Conservation (phyloP, 768 basidiomycete genomes). For the Suillus brevipes region DNA sequence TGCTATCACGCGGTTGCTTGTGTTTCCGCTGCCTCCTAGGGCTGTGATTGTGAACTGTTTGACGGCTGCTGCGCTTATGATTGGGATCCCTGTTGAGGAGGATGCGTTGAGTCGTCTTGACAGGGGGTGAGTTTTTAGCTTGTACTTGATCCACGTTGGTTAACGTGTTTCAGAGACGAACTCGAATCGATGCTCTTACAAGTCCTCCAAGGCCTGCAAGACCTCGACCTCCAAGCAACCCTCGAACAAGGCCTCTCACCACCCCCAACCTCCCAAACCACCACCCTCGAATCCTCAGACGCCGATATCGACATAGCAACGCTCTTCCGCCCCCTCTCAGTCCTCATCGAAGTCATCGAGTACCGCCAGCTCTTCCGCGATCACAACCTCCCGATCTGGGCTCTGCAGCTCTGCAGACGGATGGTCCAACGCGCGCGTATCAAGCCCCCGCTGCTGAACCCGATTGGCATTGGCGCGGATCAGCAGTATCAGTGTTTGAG, state of each 20-base stretch:
- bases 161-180: background rate
- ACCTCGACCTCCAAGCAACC: background rate
- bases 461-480: background rate
- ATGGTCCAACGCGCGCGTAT: background rate
- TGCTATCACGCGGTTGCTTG: conserved; percentile 3
- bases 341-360: conserved; percentile 1
- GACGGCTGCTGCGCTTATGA: conserved; percentile 5
- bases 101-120: background rate
- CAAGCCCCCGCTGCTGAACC: background rate
- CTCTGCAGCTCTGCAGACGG: conserved; percentile 1
- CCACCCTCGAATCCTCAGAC: background rate
- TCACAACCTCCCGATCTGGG: background rate
- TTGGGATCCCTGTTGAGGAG: background rate
- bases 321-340: background rate
- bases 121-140: background rate
- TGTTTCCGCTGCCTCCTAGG: background rate
- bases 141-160: background rate
- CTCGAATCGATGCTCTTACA: background rate
- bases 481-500: background rate
- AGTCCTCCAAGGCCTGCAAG: background rate
- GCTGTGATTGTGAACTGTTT: conserved; percentile 1
- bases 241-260: background rate
- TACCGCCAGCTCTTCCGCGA: background rate
- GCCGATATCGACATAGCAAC: background rate
- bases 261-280: background rate